Evolutionary conservation across 1,284 basidiomycete species (phyloP), one percentile per base, ranked within the genome.

Genomic region (Irpex sp.): DNA sequence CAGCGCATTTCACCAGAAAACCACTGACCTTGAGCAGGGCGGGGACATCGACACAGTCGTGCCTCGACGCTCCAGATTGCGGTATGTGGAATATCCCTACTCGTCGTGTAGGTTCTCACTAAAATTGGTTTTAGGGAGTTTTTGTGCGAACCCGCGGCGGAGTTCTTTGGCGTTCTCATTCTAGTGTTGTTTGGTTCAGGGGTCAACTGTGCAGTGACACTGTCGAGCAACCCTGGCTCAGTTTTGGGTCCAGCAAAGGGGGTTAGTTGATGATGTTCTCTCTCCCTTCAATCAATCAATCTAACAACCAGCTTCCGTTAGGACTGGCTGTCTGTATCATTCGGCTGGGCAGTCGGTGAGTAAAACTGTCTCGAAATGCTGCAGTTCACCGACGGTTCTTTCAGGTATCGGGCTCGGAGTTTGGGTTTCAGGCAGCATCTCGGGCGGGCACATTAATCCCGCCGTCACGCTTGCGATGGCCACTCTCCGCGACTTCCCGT

Each of bases 391-490:
- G 31, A 49, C n/a, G 38, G 7, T 40, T 0, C 21, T 6, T 36
- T 2, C 19, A 60, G 51, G 52, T 56, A 61, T 56, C 5, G 58
- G 59, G 6, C 76, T 92, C 69, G 90, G 88, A 49, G 87, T 87
- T 2, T 91, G 87, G 87, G 77, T 85, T 5, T 82, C 83, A 11
- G 82, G 79, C 58, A 85, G 85, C 56, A 83, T 90, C 63, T 90
- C 89, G 57, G 89, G 91, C 17, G 91, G 89, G 38, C 91, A 93
- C 70, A 83, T 92, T 66, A 93, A 93, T 70, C 91, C 91, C 54
- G 89, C 89, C 26, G 90, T 92, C 11, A 94, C 92, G 2, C 70
- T 94, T 44, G 80, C 86, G 4, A 70, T 93, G 55, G 89, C 89
- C 0, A 78, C 85, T 4, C 85, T 86, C 70, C 85, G 92, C 62